These are phyloP conservation scores for Apiospora malaysiana DNA, from an alignment of 2,329 filamentous ascomycete species.

Conservation along the genomic window DNA sequence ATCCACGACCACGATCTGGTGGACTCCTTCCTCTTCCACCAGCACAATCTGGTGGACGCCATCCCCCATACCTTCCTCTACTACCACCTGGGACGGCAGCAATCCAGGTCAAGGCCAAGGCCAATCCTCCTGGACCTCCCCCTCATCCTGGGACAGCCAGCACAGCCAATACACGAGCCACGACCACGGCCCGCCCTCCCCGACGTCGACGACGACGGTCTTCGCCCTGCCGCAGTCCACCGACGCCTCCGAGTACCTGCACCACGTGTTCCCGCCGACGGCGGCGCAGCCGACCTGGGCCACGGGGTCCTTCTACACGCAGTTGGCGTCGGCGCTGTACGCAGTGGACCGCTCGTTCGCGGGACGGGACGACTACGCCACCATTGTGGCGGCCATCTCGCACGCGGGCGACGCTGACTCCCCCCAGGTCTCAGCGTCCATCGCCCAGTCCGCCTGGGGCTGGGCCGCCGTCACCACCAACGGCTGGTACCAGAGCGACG, in stretches of 20 bases:
- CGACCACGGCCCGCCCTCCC: not conserved
- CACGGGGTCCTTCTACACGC: constrained; percentile 29
- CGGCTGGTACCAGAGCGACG: constrained; percentile 27
- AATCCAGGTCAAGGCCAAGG: not conserved
- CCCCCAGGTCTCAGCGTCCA: constrained; percentile 24
- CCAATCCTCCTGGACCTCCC: not conserved
- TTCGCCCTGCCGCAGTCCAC: constrained; percentile 20
- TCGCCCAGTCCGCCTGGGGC: constrained; percentile 26
- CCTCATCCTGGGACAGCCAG: not conserved
- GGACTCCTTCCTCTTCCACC: not conserved
- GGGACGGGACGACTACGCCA: constrained; percentile 27
- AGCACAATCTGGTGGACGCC: not conserved
- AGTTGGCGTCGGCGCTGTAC: constrained; percentile 29
- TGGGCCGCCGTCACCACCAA: constrained; percentile 29
- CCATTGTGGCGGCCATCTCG: constrained; percentile 29
- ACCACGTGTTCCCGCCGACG: constrained; percentile 20
- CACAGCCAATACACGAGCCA: not conserved
- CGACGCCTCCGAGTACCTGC: constrained; percentile 23
- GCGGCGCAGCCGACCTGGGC: constrained; percentile 29
- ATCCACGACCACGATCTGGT: not conserved
- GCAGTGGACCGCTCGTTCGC: constrained; percentile 29
- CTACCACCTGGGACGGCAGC: not conserved
- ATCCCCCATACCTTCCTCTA: not conserved
- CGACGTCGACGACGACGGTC: not conserved
- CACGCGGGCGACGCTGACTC: constrained; percentile 24